Percentiles rank a stretch among this genome's conserved stretches.
phyloP scores from a whole-genome alignment of 2,329 filamentous ascomycete genomes.

The Cladosporium colombiae region DNA sequence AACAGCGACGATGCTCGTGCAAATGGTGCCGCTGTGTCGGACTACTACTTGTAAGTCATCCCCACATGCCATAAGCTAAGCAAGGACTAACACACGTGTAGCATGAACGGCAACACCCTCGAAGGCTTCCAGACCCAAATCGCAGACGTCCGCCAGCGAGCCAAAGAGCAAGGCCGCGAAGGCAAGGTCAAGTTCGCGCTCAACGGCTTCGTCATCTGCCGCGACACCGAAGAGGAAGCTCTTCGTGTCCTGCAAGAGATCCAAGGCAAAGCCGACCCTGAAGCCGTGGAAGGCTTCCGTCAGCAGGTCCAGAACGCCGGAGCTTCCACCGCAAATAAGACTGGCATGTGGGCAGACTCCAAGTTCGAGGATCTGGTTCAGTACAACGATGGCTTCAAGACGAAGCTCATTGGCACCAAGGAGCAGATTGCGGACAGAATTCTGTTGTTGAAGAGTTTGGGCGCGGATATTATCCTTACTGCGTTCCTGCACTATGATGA shows the following conservation, averaged over 20 bases:
- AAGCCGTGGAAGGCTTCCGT: conserved; percentile 53
- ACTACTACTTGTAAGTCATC: conserved; percentile 49
- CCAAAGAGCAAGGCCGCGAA: conserved; percentile 47
- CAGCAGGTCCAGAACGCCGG: conserved; percentile 55
- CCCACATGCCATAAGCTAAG: too few relatives aligned
- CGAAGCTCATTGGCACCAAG: conserved; percentile 55
- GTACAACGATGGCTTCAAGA: conserved; percentile 60
- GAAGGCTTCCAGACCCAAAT: conserved; percentile 56
- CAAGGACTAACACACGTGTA: conserved; percentile 7
- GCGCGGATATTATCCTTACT: conserved; percentile 47
- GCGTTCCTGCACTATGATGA: conserved; percentile 57
- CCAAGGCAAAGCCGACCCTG: conserved; percentile 54
- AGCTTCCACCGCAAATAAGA: conserved; percentile 49
- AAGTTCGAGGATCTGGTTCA: conserved; percentile 56
- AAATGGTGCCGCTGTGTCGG: conserved; percentile 51
- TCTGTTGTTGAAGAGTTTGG: conserved; percentile 49
- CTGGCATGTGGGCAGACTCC: conserved; percentile 56
- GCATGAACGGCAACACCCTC: conserved; percentile 58
- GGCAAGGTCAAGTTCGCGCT: conserved; percentile 52
- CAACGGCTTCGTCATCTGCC: conserved; percentile 53
- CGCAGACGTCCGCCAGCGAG: conserved; percentile 50
- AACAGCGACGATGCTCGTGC: conserved; percentile 54
- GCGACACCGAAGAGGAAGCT: conserved; percentile 54
- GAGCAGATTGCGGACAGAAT: conserved; percentile 55
- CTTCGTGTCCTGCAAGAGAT: conserved; percentile 53